These are phyloP conservation scores for Torulaspora gathmanii DNA, from an alignment of 805 yeast genomes.

Conservation along the genomic window DNA sequence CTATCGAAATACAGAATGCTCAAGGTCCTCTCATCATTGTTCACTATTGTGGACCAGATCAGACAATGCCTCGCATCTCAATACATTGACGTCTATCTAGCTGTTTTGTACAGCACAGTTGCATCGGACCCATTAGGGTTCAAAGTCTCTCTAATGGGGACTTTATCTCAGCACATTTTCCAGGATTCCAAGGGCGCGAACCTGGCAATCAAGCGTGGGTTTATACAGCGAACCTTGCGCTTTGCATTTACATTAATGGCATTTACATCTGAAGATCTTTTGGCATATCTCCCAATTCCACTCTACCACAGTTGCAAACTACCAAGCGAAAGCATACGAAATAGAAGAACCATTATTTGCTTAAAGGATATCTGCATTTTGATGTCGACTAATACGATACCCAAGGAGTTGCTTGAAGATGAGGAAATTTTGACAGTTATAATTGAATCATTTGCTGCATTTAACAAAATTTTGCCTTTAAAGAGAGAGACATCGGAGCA, in stretches of 20 bases:
- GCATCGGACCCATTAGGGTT: slow-evolving; percentile 25
- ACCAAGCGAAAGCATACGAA: slow-evolving; percentile 29
- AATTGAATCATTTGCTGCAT: slow-evolving; percentile 27
- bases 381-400: slow-evolving; percentile 60
- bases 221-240: slow-evolving; percentile 29
- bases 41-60: slow-evolving; percentile 41
- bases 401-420: slow-evolving; percentile 36
- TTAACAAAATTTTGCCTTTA: slow-evolving; percentile 51
- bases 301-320: slow-evolving; percentile 24
- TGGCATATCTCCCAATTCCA: slow-evolving; percentile 24
- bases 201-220: slow-evolving; percentile 25
- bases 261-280: slow-evolving; percentile 26
- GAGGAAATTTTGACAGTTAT: slow-evolving; percentile 18
- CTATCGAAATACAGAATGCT: slow-evolving; percentile 19
- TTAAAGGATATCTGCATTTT: slow-evolving; percentile 61
- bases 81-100: slow-evolving; percentile 79
- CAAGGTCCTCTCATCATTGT: slow-evolving; percentile 22
- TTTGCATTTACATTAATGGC: slow-evolving; percentile 31
- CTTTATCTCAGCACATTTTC: slow-evolving; percentile 31
- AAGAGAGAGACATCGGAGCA: slow-evolving; percentile 73
- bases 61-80: slow-evolving; percentile 53
- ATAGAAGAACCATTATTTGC: slow-evolving; percentile 30
- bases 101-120: slow-evolving; percentile 31
- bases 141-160: slow-evolving; percentile 26
- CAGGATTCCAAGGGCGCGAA: slow-evolving; percentile 32